Base-by-base conservation (phyloP, 352 stramenopile species). In the Globisporangium emineosum region DNA sequence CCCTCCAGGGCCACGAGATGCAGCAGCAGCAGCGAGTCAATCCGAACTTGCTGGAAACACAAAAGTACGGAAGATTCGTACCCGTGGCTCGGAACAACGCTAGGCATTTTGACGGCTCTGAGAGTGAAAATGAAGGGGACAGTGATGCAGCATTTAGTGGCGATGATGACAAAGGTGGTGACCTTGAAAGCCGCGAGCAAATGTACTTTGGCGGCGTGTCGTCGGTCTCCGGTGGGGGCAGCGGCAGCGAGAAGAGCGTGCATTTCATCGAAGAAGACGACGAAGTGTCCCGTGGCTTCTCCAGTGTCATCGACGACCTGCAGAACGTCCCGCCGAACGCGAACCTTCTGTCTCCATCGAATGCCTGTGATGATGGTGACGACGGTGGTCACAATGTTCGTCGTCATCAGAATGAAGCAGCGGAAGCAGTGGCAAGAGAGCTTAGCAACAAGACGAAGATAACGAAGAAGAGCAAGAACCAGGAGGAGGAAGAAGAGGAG, bases 191-290 rank as follows among this genome's bases (percentile, higher is more conserved):
- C n/a, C n/a, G n/a, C n/a, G n/a, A n/a, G 54, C 53, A 52, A 4
- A 51, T 64, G 42, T 87, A 81, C 60, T 91, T 91, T 66, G 83
- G 82, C 35, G 77, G 78, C n/a, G 72, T 91, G 12, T 91, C 83
- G 17, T 91, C 83, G 0, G 83, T 91, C 19, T 86, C 84, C 4
- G 73, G 78, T n/a, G 72, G 75, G 2, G 71, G 75, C 8, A 89
- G 75, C 50, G 70, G 76, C 30, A 88, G 73, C 49, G 71, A 81
- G 29, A 75, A 72, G 25, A 89, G 80, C 29, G 76, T 84, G 59
- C 80, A 89, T 50, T 88, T 83, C 29, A 74, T 89, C 13, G 80
- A 89, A 7, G 78, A 88, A 32, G 77, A 78, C 37, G 62, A 66
- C 7, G 71, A 71, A 23, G 75, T 86, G 19, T 71, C 70, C 7